Evolutionary conservation across 441 rosid genomes (phyloP).

Genomic region (Capsella rubella): DNA sequence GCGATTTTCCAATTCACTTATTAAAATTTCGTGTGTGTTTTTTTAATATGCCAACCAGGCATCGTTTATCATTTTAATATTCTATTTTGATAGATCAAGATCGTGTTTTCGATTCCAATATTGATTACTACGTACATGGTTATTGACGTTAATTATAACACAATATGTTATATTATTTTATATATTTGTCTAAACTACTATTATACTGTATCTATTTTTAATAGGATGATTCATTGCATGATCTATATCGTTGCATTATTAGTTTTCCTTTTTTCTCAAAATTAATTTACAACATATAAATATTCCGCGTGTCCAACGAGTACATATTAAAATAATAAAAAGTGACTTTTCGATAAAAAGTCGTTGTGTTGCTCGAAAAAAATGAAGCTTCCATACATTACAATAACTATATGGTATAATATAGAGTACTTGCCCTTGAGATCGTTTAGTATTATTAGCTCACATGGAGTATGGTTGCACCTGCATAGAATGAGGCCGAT

Average conservation of each 20-base stretch:
- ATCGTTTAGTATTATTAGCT: not conserved
- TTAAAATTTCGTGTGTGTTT: not conserved
- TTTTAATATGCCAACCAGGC: conserved; percentile 5
- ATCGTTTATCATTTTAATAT: not conserved
- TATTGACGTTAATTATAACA: not conserved
- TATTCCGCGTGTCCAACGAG: conserved; percentile 27
- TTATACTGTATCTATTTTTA: not conserved
- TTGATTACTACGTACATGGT: not conserved
- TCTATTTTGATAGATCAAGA: not conserved
- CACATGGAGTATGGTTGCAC: conserved; percentile 8
- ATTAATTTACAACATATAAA: not conserved
- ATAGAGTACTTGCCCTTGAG: not conserved
- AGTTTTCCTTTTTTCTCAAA: too few species aligned
- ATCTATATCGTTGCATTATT: not conserved
- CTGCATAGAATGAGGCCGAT: not conserved
- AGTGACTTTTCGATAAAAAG: not conserved
- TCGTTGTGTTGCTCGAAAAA: not conserved
- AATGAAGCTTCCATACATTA: not conserved
- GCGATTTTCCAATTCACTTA: not conserved
- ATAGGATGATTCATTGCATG: not conserved
- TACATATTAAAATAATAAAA: conserved; percentile 26
- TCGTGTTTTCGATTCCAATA: not conserved
- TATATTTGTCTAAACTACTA: not conserved
- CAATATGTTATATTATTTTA: not conserved
- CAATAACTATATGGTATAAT: not conserved